Conservation (phyloP, 2,329 filamentous ascomycete species). For the Fusarium goolgardi region DNA sequence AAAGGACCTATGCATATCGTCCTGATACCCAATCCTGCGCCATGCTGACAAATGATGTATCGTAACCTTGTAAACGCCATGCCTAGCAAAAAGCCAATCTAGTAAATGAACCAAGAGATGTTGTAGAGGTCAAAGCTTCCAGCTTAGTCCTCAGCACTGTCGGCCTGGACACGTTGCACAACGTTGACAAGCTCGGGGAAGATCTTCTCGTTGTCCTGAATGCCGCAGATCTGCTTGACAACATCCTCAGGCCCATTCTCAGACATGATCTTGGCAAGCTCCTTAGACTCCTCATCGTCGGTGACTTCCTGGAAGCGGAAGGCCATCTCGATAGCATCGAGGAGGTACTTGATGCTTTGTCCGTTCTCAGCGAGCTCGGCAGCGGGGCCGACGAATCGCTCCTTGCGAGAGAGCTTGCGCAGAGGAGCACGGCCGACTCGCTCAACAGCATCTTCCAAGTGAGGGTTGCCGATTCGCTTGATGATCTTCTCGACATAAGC, state of each 20-base stretch:
- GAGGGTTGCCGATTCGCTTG: slow-evolving; percentile 90
- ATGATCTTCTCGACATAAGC: slow-evolving; percentile 94
- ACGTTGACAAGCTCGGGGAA: slow-evolving; percentile 79
- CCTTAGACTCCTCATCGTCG: slow-evolving; percentile 87
- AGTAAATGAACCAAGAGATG: neutral
- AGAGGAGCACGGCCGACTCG: slow-evolving; percentile 95
- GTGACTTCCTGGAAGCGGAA: slow-evolving; percentile 96
- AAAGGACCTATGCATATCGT: slow-evolving; percentile 26
- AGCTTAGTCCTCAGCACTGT: slow-evolving; percentile 60
- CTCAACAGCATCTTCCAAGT: slow-evolving; percentile 91
- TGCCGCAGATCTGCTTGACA: slow-evolving; percentile 82
- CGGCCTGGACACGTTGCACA: slow-evolving; percentile 85
- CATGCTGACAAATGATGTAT: slow-evolving; percentile 41
- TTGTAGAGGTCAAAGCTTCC: neutral
- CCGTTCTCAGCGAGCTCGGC: slow-evolving; percentile 87
- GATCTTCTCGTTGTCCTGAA: slow-evolving; percentile 81
- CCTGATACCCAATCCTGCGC: slow-evolving; percentile 39
- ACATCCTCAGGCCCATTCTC: slow-evolving; percentile 78
- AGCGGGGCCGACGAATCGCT: slow-evolving; percentile 94
- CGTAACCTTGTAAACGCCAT: slow-evolving; percentile 46
- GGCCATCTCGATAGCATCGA: slow-evolving; percentile 89
- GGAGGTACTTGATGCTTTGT: slow-evolving; percentile 76
- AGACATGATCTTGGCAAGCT: slow-evolving; percentile 88
- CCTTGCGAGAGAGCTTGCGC: slow-evolving; percentile 92
- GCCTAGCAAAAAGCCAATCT: slow-evolving; percentile 7